Evolutionary conservation across 148 eudicot species (phyloP).

Genomic region (Dianthus caryophyllus): DNA sequence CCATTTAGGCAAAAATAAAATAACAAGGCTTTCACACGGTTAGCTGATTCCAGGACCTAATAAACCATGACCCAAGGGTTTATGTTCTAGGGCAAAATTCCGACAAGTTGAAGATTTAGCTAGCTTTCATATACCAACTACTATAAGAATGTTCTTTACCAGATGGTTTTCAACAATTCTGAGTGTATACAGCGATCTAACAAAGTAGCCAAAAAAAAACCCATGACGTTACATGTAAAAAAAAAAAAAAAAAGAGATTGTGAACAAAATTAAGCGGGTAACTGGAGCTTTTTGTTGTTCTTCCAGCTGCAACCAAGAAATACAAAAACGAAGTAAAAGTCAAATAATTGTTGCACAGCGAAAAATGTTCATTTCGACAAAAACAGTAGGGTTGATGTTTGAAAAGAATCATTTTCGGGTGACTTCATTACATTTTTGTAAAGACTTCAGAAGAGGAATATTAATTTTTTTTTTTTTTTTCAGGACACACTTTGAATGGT

Average conservation of each 20-base stretch:
- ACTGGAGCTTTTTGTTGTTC: constrained; percentile 70
- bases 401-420: too few species aligned
- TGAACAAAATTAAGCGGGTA: constrained; percentile 57
- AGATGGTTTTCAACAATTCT: constrained; percentile 2
- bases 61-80: not conserved
- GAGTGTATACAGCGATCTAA: constrained; percentile 16
- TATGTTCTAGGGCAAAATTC: not conserved
- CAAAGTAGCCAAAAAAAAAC: constrained; percentile 17
- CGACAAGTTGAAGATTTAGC: not conserved
- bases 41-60: not conserved
- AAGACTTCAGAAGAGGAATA: too few species aligned
- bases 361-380: not conserved
- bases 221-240: too few species aligned
- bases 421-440: too few species aligned
- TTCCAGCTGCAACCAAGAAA: constrained; percentile 63
- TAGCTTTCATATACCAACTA: constrained; percentile 1
- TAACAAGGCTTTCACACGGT: not conserved
- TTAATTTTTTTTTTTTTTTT: too few species aligned
- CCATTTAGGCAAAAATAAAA: not conserved
- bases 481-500: too few species aligned
- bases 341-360: not conserved
- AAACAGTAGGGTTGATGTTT: not conserved
- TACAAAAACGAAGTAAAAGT: not conserved
- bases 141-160: constrained; percentile 1
- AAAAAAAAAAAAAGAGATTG: constrained; percentile 9